Evolutionary conservation across 78 protist species (phyloP).

Genomic region (Neovahlkampfia damariscottae): DNA sequence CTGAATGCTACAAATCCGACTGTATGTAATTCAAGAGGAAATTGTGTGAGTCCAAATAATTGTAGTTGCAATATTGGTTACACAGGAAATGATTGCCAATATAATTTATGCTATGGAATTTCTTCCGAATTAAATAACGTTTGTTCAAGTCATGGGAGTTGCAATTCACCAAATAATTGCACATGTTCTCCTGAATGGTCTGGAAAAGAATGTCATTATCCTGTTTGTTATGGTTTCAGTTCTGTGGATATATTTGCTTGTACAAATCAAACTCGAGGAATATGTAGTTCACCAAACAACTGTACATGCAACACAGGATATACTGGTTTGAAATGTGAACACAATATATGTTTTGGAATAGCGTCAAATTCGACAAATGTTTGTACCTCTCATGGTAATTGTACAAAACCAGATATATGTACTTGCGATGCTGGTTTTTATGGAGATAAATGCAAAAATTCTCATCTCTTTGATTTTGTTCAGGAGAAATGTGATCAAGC

Average conservation of each 20-base stretch:
- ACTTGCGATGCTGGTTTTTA: neutral
- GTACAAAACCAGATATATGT: neutral
- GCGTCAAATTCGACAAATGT: neutral
- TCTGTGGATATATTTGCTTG: neutral
- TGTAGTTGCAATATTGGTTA: neutral
- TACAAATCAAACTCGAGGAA: neutral
- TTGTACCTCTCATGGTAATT: neutral
- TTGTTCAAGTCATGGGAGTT: neutral
- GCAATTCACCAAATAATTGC: neutral
- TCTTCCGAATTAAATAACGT: neutral
- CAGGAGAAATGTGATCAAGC: no score
- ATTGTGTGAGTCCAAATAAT: neutral
- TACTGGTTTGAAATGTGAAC: neutral
- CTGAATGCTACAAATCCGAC: neutral
- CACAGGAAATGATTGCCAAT: neutral
- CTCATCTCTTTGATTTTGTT: neutral
- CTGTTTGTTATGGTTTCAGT: neutral
- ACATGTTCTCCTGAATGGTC: neutral
- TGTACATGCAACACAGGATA: neutral
- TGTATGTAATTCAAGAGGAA: neutral
- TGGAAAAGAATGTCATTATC: neutral
- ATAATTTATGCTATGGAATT: neutral
- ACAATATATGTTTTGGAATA: neutral
- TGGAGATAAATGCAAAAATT: neutral
- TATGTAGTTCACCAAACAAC: neutral